Conservation (phyloP, 2,329 filamentous ascomycete genomes). For the Coniosporium tulheliwenetii region DNA sequence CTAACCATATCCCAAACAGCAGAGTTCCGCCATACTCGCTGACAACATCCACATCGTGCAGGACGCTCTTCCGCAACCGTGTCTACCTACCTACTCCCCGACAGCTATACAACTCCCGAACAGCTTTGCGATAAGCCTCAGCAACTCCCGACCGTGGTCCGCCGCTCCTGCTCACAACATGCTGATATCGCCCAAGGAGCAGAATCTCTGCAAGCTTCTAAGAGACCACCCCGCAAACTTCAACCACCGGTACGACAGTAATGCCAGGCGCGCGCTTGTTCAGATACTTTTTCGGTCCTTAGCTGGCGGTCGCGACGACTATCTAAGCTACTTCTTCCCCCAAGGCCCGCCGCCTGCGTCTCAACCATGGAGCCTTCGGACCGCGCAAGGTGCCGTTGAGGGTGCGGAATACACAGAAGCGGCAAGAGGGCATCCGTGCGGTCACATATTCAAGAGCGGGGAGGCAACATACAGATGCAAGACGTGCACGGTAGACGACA, state of each 20-base stretch:
- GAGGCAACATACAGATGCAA: constrained; percentile 91
- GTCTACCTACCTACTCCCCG: neutral
- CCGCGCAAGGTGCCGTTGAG: constrained; percentile 82
- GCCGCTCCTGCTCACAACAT: constrained; percentile 10
- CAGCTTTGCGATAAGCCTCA: no score
- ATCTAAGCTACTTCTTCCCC: constrained; percentile 70
- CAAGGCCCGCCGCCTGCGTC: constrained; percentile 45
- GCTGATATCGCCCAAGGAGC: constrained; percentile 45
- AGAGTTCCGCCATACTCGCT: no score
- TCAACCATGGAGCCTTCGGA: constrained; percentile 57
- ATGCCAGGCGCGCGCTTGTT: constrained; percentile 57
- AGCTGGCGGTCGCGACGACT: constrained; percentile 56
- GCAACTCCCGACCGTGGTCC: constrained; percentile 1
- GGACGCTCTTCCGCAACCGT: no score
- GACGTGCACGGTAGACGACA: constrained; percentile 88
- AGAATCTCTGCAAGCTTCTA: constrained; percentile 69
- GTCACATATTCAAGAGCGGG: constrained; percentile 89
- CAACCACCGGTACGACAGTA: constrained; percentile 58
- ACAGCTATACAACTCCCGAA: no score
- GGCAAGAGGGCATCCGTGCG: constrained; percentile 83
- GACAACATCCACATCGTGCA: no score
- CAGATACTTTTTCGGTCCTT: constrained; percentile 76
- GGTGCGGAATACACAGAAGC: constrained; percentile 90
- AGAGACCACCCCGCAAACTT: constrained; percentile 60
- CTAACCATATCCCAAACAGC: no score